phyloP scores from a whole-genome alignment of 2,329 filamentous ascomycete species.

The Pestalotiopsis sp. region DNA sequence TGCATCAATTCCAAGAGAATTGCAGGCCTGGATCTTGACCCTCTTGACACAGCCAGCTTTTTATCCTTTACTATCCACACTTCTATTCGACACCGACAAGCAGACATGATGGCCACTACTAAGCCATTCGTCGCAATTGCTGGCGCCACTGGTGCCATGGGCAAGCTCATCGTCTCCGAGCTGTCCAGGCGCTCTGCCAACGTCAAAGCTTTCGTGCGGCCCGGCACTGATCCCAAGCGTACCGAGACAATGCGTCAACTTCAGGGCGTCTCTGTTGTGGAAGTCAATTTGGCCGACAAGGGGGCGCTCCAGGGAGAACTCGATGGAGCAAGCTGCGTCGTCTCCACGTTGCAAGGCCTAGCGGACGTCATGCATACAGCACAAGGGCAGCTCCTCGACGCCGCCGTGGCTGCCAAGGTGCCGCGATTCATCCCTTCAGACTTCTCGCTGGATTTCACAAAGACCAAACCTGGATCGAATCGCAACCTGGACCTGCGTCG shows the following conservation, averaged over 20 bases:
- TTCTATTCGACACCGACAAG: too few species aligned
- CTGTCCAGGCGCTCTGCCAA: conserved; percentile 16
- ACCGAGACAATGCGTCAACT: background rate
- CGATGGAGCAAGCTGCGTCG: conserved; percentile 13
- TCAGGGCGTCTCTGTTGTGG: background rate
- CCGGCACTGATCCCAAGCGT: conserved; percentile 7
- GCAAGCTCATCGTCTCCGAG: conserved; percentile 16
- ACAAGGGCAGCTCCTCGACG: conserved; percentile 13
- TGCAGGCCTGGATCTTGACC: too few species aligned
- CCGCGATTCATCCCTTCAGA: conserved; percentile 19
- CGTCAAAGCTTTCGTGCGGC: conserved; percentile 22
- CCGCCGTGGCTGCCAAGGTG: conserved; percentile 14
- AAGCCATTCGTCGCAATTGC: conserved; percentile 19
- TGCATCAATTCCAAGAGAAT: too few species aligned
- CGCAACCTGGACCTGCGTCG: conserved; percentile 23
- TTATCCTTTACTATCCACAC: too few species aligned
- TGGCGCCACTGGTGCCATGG: conserved; percentile 21
- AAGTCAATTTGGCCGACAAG: background rate
- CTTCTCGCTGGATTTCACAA: conserved; percentile 23
- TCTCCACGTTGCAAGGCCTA: conserved; percentile 14
- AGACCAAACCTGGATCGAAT: conserved; percentile 20
- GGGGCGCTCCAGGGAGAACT: background rate
- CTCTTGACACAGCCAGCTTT: too few species aligned
- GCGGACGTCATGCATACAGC: conserved; percentile 14
- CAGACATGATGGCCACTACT: background rate